Base-by-base conservation (phyloP, 176 grass and related monocot genomes). In the Elaeis guineensis region DNA sequence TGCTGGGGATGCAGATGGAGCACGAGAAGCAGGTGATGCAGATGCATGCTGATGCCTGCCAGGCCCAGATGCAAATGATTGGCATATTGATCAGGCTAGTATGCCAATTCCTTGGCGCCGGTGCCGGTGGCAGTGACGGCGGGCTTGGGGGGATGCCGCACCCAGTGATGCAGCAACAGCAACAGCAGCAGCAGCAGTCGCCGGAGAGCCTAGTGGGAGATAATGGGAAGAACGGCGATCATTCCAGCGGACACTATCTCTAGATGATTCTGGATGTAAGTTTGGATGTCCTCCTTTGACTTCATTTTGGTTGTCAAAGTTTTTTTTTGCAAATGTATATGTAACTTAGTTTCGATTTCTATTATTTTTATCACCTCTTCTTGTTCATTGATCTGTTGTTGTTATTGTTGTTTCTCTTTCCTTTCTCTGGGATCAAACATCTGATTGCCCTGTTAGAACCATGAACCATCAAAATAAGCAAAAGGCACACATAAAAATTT, bases 31-130 rank as follows among this genome's bases (percentile, higher is more conserved):
- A 57, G 19, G 19, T 24, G 18, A 57, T 58, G 66, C 29, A 54
- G 24, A 69, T 44, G 53, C 52, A 57, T 15, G 54, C 66, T 2
- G 66, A 69, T 26, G 54, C 66, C 19, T 32, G 49, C 62, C 52
- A 49, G 16, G 17, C 32, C 49, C 61, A 63, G 61, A 63, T 63
- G 61, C 61, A 63, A 15, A 63, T 63, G 61, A 63, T 63, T 23
- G 32, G 35, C 61, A 63, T 63, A 12, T 21, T 63, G 61, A 15
- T 50, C n/a, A 20, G 61, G 32, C 20, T 63, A 2, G 20, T 63
- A 49, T 63, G 61, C 32, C 61, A 63, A 20, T 63, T 63, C 39
- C 61, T 50, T 63, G 61, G 61, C 9, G 35, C 35, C 44, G 61
- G 61, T 16, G 19, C 61, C 5, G 32, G 61, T 63, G 61, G 61